Percentiles rank a stretch among this genome's conserved stretches.
phyloP scores from a whole-genome alignment of 2,329 filamentous ascomycete species.

The Pseudogymnoascus sp. region DNA sequence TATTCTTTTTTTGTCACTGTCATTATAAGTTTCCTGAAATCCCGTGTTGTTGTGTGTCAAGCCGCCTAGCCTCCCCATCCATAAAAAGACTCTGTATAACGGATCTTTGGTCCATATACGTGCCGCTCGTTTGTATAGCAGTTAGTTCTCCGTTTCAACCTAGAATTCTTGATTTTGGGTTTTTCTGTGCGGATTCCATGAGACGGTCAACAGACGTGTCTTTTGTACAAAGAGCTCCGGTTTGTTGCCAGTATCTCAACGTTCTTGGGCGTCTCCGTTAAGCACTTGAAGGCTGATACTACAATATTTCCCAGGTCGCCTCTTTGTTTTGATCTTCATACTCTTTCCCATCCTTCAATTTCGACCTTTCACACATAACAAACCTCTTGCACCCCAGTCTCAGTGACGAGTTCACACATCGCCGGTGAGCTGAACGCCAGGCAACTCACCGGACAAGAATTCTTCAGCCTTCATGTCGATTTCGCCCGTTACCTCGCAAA shows the following conservation, averaged over 20 bases:
- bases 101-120: conserved; percentile 7
- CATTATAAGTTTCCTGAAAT: conserved; percentile 1
- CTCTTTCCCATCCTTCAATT: background rate
- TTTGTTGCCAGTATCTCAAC: background rate
- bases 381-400: background rate
- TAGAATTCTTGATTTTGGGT: background rate
- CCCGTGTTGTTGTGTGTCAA: background rate
- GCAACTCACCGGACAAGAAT: background rate
- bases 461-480: background rate
- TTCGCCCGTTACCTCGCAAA: background rate
- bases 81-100: conserved; percentile 8
- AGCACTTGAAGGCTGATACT: conserved; percentile 6
- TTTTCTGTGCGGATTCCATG: background rate
- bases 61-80: background rate
- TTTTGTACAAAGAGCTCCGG: conserved; percentile 1
- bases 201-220: background rate
- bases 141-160: background rate
- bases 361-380: background rate
- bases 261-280: background rate
- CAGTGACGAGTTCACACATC: background rate
- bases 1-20: background rate
- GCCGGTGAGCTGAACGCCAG: background rate
- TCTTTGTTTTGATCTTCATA: background rate
- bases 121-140: conserved; percentile 1
- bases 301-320: background rate